These are phyloP conservation scores for Piromyces sp. DNA, from an alignment of 192 early-diverging fungal species.

Conservation along the genomic window DNA sequence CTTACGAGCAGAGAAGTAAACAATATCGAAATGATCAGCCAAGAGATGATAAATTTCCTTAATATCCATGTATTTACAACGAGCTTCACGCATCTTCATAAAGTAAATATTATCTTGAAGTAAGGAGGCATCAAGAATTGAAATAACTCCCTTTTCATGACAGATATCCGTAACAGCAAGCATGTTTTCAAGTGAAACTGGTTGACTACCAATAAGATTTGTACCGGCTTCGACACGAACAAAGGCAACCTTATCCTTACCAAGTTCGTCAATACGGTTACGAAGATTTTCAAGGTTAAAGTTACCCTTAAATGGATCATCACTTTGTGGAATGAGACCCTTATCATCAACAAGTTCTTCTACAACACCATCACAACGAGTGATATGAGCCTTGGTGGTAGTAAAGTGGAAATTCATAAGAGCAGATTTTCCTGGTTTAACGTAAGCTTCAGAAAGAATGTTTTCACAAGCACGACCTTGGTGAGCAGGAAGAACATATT, in stretches of 20 bases:
- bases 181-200: background rate
- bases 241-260: background rate
- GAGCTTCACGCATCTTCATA: background rate
- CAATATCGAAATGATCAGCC: background rate
- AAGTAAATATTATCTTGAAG: background rate
- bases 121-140: background rate
- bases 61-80: background rate
- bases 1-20: background rate
- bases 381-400: background rate
- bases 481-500: background rate
- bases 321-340: background rate
- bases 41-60: background rate
- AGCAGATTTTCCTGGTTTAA: background rate
- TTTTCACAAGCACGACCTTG: background rate
- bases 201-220: background rate
- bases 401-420: background rate
- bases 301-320: background rate
- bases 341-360: background rate
- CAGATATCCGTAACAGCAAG: background rate
- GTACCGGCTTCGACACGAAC: background rate
- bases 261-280: background rate
- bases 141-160: background rate
- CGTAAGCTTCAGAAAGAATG: background rate
- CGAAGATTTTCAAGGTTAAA: background rate
- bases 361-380: background rate